Conservation (phyloP, 2,329 filamentous ascomycete genomes). For the Stagonosporopsis vannaccii region DNA sequence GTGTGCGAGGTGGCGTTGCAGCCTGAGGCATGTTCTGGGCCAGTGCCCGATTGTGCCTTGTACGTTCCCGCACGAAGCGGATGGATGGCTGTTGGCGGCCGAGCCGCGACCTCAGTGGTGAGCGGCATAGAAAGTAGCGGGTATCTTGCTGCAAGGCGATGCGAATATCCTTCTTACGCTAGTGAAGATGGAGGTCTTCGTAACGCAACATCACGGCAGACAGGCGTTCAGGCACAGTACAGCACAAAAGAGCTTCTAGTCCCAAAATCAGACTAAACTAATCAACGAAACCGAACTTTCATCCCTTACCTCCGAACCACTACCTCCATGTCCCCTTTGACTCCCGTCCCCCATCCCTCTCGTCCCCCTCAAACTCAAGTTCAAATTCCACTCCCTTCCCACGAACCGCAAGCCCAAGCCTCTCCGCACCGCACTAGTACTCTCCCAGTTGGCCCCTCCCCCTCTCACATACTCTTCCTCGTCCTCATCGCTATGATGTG, state of each 20-base stretch:
- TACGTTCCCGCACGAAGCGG: constrained; percentile 25
- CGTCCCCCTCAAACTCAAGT: neutral
- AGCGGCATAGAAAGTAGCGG: neutral
- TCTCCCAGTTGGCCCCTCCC: too few species aligned
- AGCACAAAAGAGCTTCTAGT: too few species aligned
- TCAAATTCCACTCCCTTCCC: neutral
- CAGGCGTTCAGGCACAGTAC: too few species aligned
- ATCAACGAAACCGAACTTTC: too few species aligned
- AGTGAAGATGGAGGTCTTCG: too few species aligned
- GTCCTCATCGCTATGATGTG: too few species aligned
- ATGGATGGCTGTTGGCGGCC: constrained; percentile 5
- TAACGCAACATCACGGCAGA: too few species aligned
- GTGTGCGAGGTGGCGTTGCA: constrained; percentile 42
- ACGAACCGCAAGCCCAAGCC: neutral
- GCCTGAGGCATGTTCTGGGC: constrained; percentile 31
- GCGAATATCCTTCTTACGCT: too few species aligned
- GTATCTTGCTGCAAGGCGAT: neutral
- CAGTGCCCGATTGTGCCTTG: constrained; percentile 34
- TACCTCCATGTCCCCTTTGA: neutral
- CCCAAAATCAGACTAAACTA: too few species aligned
- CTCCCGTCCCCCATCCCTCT: neutral
- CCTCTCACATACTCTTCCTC: too few species aligned
- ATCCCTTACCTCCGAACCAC: neutral
- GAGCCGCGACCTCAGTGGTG: constrained; percentile 7
- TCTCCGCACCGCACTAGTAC: too few species aligned